Evolutionary conservation across 1,139 yeast genomes (phyloP), one percentile per base, ranked within the genome.

Genomic region (Geotrichum europaeum): DNA sequence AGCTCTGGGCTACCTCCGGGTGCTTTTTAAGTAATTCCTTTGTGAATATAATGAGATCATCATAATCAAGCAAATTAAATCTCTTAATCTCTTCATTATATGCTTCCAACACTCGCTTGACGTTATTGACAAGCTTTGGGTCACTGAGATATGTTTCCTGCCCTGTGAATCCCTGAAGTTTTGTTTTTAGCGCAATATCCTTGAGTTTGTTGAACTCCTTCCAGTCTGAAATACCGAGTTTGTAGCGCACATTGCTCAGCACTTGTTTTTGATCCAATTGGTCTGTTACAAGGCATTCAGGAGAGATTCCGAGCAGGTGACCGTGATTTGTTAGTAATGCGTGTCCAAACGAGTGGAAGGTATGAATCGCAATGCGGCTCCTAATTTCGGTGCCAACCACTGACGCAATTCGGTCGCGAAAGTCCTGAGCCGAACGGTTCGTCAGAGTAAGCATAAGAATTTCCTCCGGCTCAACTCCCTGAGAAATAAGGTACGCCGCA

Each of bases 401-500:
- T 4, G 18, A 36, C 30, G 72, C 67, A 12, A 90, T 71, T 51
- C 97, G 76, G 54, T 82, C 85, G 20, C 78, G 76, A 89, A 92
- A 87, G 73, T 92, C 97, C 58, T 79, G 80, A 2, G 97, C 95
- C 0, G 97, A 97, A 67, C 87, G 87, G 70, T 89, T 89, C 15
- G 97, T 91, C 73, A 92, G 90, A 0, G 97, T 91, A 9, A 97
- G 89, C 32, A 91, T 94, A 2, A 92, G 81, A 50, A 92, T 80
- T 54, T 81, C 75, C 36, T 79, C 77, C 0, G 97, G 91, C 0
- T 78, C 74, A 2, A 77, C 70, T 49, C 83, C 81, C 7, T 79
- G 73, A 1, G 83, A 66, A 25, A 89, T 68, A 40, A 91, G 75
- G 68, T 84, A 81, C 0, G 95, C 94, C 6, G 90, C 95, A 54